phyloP scores from a whole-genome alignment of 2,329 filamentous ascomycete genomes.

The Aspergillus sp. region DNA sequence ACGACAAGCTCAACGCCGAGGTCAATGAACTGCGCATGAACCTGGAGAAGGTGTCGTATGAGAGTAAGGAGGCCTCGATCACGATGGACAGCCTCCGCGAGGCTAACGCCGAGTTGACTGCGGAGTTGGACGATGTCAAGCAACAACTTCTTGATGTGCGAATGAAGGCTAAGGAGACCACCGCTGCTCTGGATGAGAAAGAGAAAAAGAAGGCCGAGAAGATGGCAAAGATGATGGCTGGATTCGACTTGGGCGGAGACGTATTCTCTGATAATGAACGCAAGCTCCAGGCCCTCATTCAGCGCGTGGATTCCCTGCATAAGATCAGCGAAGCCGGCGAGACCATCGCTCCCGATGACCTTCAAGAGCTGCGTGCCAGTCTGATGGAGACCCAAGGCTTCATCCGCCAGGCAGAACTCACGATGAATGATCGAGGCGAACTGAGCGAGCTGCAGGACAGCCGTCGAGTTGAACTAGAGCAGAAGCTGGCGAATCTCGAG shows the following conservation, averaged over 20 bases:
- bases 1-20: constrained; percentile 80
- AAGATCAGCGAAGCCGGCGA: constrained; percentile 76
- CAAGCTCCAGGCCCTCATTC: constrained; percentile 77
- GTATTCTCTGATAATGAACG: constrained; percentile 92
- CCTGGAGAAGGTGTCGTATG: constrained; percentile 89
- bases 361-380: constrained; percentile 72
- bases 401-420: constrained; percentile 86
- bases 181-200: constrained; percentile 88
- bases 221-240: constrained; percentile 99
- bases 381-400: constrained; percentile 89
- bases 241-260: constrained; percentile 89
- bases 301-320: constrained; percentile 75
- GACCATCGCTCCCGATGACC: constrained; percentile 74
- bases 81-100: constrained; percentile 98
- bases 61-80: constrained; percentile 94
- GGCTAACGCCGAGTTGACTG: constrained; percentile 86
- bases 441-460: constrained; percentile 62
- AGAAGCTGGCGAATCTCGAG: constrained; percentile 70
- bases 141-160: constrained; percentile 93
- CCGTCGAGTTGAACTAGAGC: constrained; percentile 71
- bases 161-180: constrained; percentile 94
- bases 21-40: constrained; percentile 96
- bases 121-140: constrained; percentile 91
- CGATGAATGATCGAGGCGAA: constrained; percentile 68
- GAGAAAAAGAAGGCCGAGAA: constrained; percentile 98